phyloP scores from a whole-genome alignment of 2,329 filamentous ascomycete genomes.

The Aspergillus sp. region DNA sequence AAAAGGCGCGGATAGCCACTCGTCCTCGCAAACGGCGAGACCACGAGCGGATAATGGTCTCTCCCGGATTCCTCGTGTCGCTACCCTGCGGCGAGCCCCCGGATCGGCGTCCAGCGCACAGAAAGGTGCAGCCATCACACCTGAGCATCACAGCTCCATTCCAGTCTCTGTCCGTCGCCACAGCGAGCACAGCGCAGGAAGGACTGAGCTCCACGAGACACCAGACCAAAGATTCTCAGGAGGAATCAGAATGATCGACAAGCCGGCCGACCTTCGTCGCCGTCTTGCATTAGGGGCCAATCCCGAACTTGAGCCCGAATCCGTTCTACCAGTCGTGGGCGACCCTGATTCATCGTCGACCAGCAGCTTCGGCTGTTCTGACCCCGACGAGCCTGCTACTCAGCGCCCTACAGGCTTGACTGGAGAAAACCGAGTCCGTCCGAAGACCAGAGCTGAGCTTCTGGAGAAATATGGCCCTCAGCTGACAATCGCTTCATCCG shows the following conservation, averaged over 20 bases:
- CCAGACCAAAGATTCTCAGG: conserved; percentile 1
- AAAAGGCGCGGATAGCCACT: too few species aligned
- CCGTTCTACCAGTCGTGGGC: background rate
- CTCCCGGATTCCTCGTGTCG: conserved; percentile 3
- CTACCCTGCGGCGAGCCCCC: conserved; percentile 2
- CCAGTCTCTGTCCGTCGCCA: conserved; percentile 8
- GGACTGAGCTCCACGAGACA: background rate
- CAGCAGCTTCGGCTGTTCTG: conserved; percentile 11
- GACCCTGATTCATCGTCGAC: conserved; percentile 2
- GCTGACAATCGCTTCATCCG: conserved; percentile 18
- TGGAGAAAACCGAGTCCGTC: conserved; percentile 15
- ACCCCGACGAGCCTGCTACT: conserved; percentile 27
- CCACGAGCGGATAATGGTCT: background rate
- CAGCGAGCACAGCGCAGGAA: conserved; percentile 6
- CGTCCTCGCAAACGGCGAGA: background rate
- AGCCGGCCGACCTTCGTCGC: conserved; percentile 6
- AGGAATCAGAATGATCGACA: conserved; percentile 5
- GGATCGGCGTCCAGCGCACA: conserved; percentile 1
- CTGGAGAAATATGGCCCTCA: conserved; percentile 11
- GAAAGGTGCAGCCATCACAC: conserved; percentile 6
- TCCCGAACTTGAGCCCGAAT: background rate
- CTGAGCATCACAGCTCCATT: conserved; percentile 9
- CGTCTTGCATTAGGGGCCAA: background rate
- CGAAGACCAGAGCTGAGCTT: background rate
- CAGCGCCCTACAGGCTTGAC: conserved; percentile 11